Evolutionary conservation across 371 early-diverging fungal genomes (phyloP).

Genomic region (Lichtheimia hyalospora): DNA sequence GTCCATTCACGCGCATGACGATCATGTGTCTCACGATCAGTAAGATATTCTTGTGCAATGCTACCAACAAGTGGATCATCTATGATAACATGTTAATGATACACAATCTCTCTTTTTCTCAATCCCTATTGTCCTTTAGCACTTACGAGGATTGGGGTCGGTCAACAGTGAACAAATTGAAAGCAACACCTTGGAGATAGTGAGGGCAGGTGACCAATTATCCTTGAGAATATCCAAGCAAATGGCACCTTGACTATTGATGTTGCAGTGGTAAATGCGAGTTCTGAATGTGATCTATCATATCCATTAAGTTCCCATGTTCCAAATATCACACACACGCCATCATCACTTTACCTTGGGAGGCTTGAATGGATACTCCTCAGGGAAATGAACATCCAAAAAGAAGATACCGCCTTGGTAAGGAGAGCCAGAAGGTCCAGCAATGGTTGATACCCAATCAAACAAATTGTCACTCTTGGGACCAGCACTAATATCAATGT

Average conservation of each 20-base stretch:
- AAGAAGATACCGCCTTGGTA: conserved; percentile 94
- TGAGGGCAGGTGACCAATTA: conserved; percentile 99
- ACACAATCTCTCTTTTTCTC: no score
- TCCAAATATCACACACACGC: not conserved
- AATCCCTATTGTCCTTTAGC: no score
- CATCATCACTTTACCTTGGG: conserved; percentile 71
- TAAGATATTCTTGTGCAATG: conserved; percentile 92
- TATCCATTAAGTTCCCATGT: not conserved
- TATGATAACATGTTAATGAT: conserved; percentile 17
- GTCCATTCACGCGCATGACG: conserved; percentile 94
- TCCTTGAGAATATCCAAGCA: conserved; percentile 98
- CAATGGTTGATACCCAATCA: conserved; percentile 95
- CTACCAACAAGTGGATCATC: conserved; percentile 92
- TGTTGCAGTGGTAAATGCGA: conserved; percentile 98
- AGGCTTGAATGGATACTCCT: conserved; percentile 99
- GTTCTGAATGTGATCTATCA: conserved; percentile 89
- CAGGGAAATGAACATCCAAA: conserved; percentile 96
- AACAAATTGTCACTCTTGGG: conserved; percentile 95
- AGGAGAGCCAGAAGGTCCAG: conserved; percentile 84
- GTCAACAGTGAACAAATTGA: conserved; percentile 98
- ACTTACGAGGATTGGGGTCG: conserved; percentile 93
- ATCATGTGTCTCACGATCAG: conserved; percentile 88
- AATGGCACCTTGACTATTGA: conserved; percentile 98
- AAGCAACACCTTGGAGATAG: conserved; percentile 95
- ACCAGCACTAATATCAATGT: conserved; percentile 66